Evolutionary conservation across 106 monocot species (phyloP).

Genomic region (Iris macrosiphon): DNA sequence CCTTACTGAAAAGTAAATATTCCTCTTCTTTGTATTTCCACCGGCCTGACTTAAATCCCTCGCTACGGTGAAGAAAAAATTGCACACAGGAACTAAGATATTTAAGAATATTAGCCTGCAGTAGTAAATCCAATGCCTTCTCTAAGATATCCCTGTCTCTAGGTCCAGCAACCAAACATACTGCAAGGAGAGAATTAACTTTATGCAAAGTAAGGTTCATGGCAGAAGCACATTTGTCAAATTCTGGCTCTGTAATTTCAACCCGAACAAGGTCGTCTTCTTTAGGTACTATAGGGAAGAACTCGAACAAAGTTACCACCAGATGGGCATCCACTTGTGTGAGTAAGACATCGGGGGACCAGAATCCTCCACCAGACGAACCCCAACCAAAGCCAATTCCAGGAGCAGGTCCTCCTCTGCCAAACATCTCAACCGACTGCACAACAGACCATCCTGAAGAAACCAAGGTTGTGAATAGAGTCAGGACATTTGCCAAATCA

Average conservation of each 20-base stretch:
- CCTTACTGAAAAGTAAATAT: conserved; percentile 35
- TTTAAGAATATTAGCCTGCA: conserved; percentile 52
- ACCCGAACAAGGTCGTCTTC: conserved; percentile 13
- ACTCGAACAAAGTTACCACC: conserved; percentile 41
- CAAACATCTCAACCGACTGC: conserved; percentile 66
- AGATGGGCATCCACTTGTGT: conserved; percentile 56
- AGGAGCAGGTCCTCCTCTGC: conserved; percentile 94
- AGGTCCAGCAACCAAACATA: conserved; percentile 72
- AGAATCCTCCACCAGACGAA: conserved; percentile 69
- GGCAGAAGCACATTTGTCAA: not conserved
- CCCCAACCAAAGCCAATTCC: conserved; percentile 93
- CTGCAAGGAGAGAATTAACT: conserved; percentile 49
- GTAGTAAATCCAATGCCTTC: conserved; percentile 52
- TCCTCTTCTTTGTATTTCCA: conserved; percentile 52
- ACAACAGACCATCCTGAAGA: conserved; percentile 32
- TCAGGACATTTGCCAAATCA: conserved; percentile 35
- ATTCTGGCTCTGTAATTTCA: conserved; percentile 4
- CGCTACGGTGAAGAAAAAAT: conserved; percentile 14
- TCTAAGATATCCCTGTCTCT: conserved; percentile 31
- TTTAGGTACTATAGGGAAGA: conserved; percentile 18
- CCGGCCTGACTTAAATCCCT: conserved; percentile 28
- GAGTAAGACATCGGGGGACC: conserved; percentile 49
- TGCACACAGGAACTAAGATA: conserved; percentile 43
- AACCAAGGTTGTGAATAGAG: conserved; percentile 19
- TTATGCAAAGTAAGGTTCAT: conserved; percentile 18